phyloP scores from a whole-genome alignment of 2,329 filamentous ascomycete genomes.

The Metarhizium robertsii region DNA sequence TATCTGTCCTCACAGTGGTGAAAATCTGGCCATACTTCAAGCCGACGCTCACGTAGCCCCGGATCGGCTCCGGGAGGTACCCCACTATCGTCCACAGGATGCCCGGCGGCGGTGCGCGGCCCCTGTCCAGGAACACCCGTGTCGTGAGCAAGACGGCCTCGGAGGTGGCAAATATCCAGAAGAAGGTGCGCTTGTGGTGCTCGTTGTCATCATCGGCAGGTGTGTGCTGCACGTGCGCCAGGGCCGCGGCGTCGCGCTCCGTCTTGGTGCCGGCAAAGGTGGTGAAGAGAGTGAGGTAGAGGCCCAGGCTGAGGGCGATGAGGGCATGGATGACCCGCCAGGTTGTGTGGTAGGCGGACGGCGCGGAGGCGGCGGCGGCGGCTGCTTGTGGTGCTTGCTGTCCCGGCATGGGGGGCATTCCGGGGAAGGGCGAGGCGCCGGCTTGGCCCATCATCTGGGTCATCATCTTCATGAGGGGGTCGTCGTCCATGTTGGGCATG shows the following conservation, averaged over 20 bases:
- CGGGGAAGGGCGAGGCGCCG: conserved; percentile 25
- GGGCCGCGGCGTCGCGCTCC: conserved; percentile 40
- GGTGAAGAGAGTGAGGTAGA: conserved; percentile 60
- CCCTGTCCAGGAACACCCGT: conserved; percentile 61
- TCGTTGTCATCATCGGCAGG: conserved; percentile 19
- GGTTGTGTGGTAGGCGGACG: conserved; percentile 34
- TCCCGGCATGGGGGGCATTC: conserved; percentile 32
- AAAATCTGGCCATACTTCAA: conserved; percentile 63
- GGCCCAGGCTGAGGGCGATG: conserved; percentile 58
- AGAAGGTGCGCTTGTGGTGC: conserved; percentile 40
- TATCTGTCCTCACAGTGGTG: conserved; percentile 60
- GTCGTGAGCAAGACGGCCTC: conserved; percentile 65
- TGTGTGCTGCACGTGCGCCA: conserved; percentile 16
- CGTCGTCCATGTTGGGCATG: conserved; percentile 15
- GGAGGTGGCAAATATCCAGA: conserved; percentile 72
- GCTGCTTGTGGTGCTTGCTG: conserved; percentile 25
- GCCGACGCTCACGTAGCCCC: conserved; percentile 50
- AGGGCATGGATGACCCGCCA: conserved; percentile 69
- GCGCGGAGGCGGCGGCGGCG: conserved; percentile 10
- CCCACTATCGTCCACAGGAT: conserved; percentile 54
- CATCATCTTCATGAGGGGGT: conserved; percentile 55
- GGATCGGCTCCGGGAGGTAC: conserved; percentile 57
- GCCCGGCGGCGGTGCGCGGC: conserved; percentile 45
- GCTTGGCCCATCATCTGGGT: conserved; percentile 56
- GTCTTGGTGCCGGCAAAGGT: conserved; percentile 59